These are phyloP conservation scores for Diplotaxis tenuifolia DNA, from an alignment of 345 rosid genomes.

Conservation along the genomic window DNA sequence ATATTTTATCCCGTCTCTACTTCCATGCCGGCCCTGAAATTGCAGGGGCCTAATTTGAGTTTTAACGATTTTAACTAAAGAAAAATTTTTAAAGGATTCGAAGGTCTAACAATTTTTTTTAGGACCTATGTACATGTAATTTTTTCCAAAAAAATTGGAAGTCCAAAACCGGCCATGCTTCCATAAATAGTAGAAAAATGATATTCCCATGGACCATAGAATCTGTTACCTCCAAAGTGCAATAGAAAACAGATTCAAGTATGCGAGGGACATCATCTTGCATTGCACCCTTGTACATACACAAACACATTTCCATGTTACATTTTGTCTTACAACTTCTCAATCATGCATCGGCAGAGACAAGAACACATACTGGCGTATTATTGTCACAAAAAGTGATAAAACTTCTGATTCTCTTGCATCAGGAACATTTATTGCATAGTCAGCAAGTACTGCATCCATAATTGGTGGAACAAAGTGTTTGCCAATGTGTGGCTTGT, in stretches of 20 bases:
- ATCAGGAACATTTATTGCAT: conserved; percentile 95
- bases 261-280: conserved; percentile 86
- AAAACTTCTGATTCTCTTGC: conserved; percentile 99
- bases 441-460: conserved; percentile 96
- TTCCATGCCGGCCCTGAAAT: too few relatives aligned
- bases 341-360: conserved; percentile 1
- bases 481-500: conserved; percentile 84
- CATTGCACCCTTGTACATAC: conserved; percentile 84
- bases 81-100: too few relatives aligned
- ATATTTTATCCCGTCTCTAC: background rate
- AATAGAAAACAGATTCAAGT: conserved; percentile 95
- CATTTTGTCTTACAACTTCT: conserved; percentile 43
- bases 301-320: conserved; percentile 19
- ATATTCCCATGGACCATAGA: conserved; percentile 4
- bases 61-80: too few relatives aligned
- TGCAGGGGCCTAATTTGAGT: too few relatives aligned
- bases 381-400: conserved; percentile 92
- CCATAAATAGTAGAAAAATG: background rate
- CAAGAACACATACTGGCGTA: conserved; percentile 65
- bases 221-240: conserved; percentile 82
- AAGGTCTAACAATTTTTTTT: too few relatives aligned
- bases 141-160: too few relatives aligned
- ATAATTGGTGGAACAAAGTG: conserved; percentile 98
- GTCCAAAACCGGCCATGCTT: too few relatives aligned
- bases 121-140: too few relatives aligned